phyloP scores from a whole-genome alignment of 2,329 filamentous ascomycete genomes.

The Fusarium foetens region DNA sequence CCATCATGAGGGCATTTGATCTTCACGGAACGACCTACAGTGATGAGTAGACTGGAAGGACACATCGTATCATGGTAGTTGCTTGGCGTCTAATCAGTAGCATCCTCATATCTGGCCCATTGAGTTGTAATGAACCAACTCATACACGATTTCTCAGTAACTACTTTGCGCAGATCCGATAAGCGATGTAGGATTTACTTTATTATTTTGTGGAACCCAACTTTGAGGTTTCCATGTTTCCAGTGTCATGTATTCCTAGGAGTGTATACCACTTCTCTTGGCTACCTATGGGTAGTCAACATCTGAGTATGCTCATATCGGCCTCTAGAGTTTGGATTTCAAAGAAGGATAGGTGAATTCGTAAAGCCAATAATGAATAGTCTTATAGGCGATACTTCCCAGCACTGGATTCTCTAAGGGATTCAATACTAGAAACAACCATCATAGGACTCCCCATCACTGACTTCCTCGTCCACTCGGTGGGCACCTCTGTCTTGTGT shows the following conservation, averaged over 20 bases:
- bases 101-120: background rate
- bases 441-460: background rate
- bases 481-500: background rate
- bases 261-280: background rate
- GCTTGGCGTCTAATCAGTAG: background rate
- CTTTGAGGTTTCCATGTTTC: background rate
- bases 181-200: background rate
- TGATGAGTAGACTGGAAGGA: slow-evolving; percentile 4
- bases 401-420: too few species aligned
- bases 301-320: background rate
- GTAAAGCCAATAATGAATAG: background rate
- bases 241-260: background rate
- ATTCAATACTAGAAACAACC: too few species aligned
- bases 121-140: background rate
- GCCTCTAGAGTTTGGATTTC: background rate
- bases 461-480: background rate
- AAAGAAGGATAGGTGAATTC: background rate
- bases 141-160: background rate
- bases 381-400: background rate
- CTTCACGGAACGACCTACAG: slow-evolving; percentile 47
- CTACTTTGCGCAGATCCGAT: too few species aligned
- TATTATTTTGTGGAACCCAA: background rate
- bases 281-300: too few species aligned
- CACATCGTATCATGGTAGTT: background rate
- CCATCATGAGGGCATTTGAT: slow-evolving; percentile 73